A percentile compares a stretch with the other conserved stretches of the same genome.
Conservation (phyloP, 73 alveolate species). For the Effrenium voratum region DNA sequence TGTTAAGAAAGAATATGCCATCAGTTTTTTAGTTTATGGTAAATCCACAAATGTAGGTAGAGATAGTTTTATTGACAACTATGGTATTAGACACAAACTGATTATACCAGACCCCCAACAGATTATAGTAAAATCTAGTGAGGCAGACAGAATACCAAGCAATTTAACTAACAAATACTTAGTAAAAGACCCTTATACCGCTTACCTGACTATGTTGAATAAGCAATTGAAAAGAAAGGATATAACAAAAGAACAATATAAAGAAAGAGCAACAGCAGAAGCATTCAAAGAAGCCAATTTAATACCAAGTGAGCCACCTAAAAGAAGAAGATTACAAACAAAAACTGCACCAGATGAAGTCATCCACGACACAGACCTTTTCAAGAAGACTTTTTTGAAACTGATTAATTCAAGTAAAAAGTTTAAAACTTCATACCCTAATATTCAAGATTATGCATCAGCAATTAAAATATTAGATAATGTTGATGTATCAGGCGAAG, state of each 20-base stretch:
- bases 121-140: conserved; percentile 20
- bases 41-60: neutral
- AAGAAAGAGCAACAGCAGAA: conserved; percentile 1
- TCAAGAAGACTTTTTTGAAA: neutral
- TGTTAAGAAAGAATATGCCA: neutral
- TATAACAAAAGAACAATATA: neutral
- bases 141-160: conserved; percentile 29
- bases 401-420: neutral
- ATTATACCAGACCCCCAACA: neutral
- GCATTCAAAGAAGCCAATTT: neutral
- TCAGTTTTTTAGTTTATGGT: neutral
- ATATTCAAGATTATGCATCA: conserved; percentile 5
- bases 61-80: neutral
- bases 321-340: neutral
- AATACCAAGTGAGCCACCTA: conserved; percentile 6
- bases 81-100: neutral
- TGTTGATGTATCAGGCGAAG: neutral
- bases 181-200: neutral
- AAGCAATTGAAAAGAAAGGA: conserved; percentile 21
- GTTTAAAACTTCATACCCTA: neutral
- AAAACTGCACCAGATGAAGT: neutral
- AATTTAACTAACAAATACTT: neutral
- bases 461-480: conserved; percentile 9
- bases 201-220: conserved; percentile 9
- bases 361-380: conserved; percentile 5